Conservation (phyloP, 495 filamentous ascomycete species). For the Hyaloscypha bicolor region DNA sequence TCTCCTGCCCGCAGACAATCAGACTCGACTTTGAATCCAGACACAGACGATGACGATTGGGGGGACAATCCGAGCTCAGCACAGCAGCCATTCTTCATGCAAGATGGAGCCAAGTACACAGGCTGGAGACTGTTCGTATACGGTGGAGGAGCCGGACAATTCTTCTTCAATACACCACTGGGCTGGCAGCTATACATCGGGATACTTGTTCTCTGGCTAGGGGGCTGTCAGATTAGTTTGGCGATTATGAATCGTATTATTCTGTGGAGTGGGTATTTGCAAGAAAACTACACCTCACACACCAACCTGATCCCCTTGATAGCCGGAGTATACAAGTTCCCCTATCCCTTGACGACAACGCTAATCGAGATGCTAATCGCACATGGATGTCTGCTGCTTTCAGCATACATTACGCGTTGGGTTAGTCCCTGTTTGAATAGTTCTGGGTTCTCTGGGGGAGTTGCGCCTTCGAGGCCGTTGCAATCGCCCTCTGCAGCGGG, state of each 20-base stretch:
- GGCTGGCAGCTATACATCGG: conserved; percentile 54
- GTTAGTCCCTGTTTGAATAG: conserved; percentile 24
- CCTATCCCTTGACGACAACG: conserved; percentile 51
- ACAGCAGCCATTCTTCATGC: conserved; percentile 13
- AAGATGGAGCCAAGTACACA: conserved; percentile 35
- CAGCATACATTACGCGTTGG: conserved; percentile 32
- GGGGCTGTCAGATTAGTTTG: conserved; percentile 44
- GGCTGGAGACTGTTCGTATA: conserved; percentile 38
- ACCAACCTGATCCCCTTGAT: conserved; percentile 31
- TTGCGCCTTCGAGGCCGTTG: conserved; percentile 38
- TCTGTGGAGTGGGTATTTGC: conserved; percentile 36
- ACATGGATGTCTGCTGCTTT: conserved; percentile 27
- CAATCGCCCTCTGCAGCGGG: conserved; percentile 20
- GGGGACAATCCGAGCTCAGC: conserved; percentile 18
- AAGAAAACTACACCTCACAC: conserved; percentile 31
- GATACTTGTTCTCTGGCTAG: conserved; percentile 47
- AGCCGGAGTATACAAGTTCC: conserved; percentile 57
- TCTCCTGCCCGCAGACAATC: conserved; percentile 36
- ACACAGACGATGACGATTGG: conserved; percentile 42
- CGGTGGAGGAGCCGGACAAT: conserved; percentile 48
- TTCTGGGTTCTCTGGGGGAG: conserved; percentile 26
- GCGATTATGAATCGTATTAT: conserved; percentile 53
- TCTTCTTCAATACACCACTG: conserved; percentile 49
- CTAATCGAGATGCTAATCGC: conserved; percentile 52
- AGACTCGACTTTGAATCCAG: conserved; percentile 34